Evolutionary conservation across 768 basidiomycete genomes (phyloP), one percentile per base, ranked within the genome.

Genomic region (Boletus reticuloceps): DNA sequence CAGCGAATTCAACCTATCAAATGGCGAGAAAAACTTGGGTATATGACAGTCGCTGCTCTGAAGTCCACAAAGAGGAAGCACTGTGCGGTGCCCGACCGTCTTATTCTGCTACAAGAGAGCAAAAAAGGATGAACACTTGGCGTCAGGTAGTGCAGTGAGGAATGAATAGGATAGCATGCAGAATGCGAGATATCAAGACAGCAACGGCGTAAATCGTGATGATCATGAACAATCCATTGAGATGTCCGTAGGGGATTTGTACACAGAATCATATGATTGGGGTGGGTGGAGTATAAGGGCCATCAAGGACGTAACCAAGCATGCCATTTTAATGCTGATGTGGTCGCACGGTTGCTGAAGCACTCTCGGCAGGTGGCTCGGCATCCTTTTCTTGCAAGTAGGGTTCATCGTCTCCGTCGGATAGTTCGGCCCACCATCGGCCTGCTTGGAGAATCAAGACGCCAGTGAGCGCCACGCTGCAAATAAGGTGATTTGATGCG

Each of bases 391-490:
- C 73, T 51, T 74, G 39, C 36, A 71, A 31, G 31, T 66, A 69
- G 17, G 56, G 67, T 14, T 80, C 80, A 22, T 82, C 82, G 32
- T 84, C 84, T 32, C 72, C 73, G 58, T 91, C 89, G 16, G 84
- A 77, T 31, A 81, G 82, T 67, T 94, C 91, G 5, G 87, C 89
- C 90, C 90, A 94, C 75, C 84, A 88, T 42, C 91, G 82, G 43
- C 87, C 88, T 0, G 90, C 89, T 73, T 94, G 91, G 25, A 94
- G 79, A 10, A 85, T 82, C 34, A 94, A 75, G 27, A 94, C 88
- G n/a, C 91, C 91, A 0, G 91, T 94, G 51, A 94, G 79, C 1
- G 89, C 89, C 45, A 94, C 91, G 66, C 88, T 89, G 75, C 89
- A 92, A 54, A 93, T 82, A 65, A 94, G 86, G 67, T 94, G 83